phyloP scores from a whole-genome alignment of 2,329 filamentous ascomycete genomes.

The Madurella mycetomatis region DNA sequence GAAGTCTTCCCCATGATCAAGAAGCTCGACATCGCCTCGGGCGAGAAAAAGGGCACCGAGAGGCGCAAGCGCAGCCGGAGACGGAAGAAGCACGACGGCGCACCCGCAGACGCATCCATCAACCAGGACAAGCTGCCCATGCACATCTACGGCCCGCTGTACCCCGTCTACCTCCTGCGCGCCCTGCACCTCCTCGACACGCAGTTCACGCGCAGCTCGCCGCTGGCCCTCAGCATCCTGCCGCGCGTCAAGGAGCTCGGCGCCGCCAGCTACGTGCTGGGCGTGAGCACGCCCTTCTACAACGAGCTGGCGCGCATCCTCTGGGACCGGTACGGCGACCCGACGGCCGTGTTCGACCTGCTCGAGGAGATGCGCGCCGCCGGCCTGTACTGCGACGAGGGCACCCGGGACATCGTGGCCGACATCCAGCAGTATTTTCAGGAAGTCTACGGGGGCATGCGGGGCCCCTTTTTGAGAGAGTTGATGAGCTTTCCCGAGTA shows the following conservation, averaged over 20 bases:
- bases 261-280: constrained; percentile 65
- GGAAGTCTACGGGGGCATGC: constrained; percentile 17
- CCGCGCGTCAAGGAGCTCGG: constrained; percentile 65
- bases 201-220: constrained; percentile 54
- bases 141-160: constrained; percentile 59
- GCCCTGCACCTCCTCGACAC: constrained; percentile 54
- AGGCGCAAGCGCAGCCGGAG: constrained; percentile 6
- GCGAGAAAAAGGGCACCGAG: constrained; percentile 5
- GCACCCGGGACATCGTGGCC: constrained; percentile 39
- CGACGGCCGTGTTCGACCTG: constrained; percentile 49
- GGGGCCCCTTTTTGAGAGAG: constrained; percentile 29
- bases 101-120: too few species aligned
- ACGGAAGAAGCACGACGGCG: background rate
- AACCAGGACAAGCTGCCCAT: constrained; percentile 39
- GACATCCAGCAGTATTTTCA: constrained; percentile 27
- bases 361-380: constrained; percentile 63
- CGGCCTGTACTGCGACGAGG: constrained; percentile 53
- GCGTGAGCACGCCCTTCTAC: constrained; percentile 66
- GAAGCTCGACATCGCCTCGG: constrained; percentile 49
- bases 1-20: constrained; percentile 61
- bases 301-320: constrained; percentile 59
- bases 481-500: constrained; percentile 37
- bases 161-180: constrained; percentile 56
- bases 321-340: constrained; percentile 59
- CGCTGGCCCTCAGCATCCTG: constrained; percentile 56